These are phyloP conservation scores for Aphanomyces astaci DNA, from an alignment of 352 stramenopile genomes.

Conservation along the genomic window DNA sequence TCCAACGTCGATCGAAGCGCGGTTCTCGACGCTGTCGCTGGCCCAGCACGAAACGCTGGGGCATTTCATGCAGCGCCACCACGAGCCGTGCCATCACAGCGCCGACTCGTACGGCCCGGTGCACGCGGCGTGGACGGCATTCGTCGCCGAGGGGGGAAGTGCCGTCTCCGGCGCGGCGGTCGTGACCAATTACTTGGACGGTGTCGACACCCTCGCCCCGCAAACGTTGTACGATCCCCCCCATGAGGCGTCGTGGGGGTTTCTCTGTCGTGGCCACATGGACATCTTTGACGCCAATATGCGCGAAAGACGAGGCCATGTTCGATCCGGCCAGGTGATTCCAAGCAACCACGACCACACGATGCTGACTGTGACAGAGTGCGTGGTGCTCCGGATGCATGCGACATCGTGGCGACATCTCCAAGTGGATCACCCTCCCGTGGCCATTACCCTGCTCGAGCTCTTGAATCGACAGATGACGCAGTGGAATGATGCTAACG, in stretches of 20 bases:
- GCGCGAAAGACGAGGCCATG: not conserved
- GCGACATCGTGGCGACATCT: not conserved
- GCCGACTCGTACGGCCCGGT: not conserved
- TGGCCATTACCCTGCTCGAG: not conserved
- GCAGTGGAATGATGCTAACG: too few relatives aligned
- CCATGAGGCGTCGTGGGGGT: not conserved
- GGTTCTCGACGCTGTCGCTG: not conserved
- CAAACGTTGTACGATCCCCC: not conserved
- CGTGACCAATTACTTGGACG: not conserved
- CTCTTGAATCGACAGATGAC: too few relatives aligned
- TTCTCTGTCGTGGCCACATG: not conserved
- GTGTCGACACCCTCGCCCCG: not conserved
- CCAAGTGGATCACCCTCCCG: not conserved
- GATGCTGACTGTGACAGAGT: not conserved
- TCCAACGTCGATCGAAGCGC: conserved; percentile 28
- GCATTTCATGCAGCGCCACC: conserved; percentile 18
- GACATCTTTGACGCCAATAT: not conserved
- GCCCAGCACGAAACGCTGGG: not conserved
- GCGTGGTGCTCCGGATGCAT: not conserved
- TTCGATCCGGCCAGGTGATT: not conserved
- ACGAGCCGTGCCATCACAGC: not conserved
- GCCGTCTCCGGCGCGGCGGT: conserved; percentile 24
- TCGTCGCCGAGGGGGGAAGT: conserved; percentile 28
- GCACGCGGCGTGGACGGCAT: conserved; percentile 16
- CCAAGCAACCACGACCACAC: not conserved